phyloP scores from a whole-genome alignment of 1,284 basidiomycete genomes.

The Pyrrhoderma lamaoense region DNA sequence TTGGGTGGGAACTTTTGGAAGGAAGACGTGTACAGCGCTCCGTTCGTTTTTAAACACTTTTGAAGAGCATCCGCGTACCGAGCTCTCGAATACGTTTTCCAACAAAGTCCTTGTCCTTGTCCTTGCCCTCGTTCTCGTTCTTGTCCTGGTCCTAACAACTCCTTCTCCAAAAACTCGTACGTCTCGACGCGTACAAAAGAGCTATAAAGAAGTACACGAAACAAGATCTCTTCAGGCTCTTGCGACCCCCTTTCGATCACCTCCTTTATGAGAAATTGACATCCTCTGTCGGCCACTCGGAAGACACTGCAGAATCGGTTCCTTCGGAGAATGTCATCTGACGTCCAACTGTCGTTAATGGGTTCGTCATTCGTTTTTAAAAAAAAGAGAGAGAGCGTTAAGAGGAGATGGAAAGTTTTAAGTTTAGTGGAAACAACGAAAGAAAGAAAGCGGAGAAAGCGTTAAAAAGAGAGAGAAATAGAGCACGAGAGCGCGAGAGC shows the following conservation, averaged over 20 bases:
- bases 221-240: conserved; percentile 43
- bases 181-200: conserved; percentile 54
- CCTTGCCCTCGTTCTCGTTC: conserved; percentile 38
- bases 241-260: conserved; percentile 59
- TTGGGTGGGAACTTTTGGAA: conserved; percentile 57
- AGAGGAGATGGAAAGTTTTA: neutral
- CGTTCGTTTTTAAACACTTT: conserved; percentile 29
- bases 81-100: too few relatives aligned
- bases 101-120: too few relatives aligned
- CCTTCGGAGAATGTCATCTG: conserved; percentile 40
- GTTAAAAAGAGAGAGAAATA: neutral
- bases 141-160: conserved; percentile 39
- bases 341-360: conserved; percentile 42
- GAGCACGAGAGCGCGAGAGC: too few relatives aligned
- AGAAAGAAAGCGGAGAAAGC: neutral
- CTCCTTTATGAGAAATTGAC: conserved; percentile 50
- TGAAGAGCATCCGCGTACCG: conserved; percentile 44
- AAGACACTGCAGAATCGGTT: conserved; percentile 57
- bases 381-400: conserved; percentile 8
- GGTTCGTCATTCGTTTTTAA: conserved; percentile 13
- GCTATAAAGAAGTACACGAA: conserved; percentile 55
- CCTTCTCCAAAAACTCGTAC: conserved; percentile 43
- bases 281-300: conserved; percentile 51
- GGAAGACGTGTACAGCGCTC: conserved; percentile 50
- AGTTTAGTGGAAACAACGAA: neutral